Base-by-base conservation (phyloP, 106 monocot genomes). In the Apostasia ramifera region DNA sequence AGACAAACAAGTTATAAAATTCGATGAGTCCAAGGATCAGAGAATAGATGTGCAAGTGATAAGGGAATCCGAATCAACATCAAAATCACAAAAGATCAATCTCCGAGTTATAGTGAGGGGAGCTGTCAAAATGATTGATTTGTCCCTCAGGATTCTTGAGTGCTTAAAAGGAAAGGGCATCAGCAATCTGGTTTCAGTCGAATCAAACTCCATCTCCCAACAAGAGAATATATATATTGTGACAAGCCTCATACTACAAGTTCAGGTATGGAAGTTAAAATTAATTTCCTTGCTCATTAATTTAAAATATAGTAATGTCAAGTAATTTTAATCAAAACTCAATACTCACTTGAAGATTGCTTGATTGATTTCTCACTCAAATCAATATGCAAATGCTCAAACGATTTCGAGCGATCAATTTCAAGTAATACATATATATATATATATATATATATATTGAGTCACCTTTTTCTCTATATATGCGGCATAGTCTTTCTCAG, bases 131-230 rank as follows among this genome's bases (percentile, higher is more conserved):
- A 65, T 87, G 62, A 62, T 76, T 2, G 88, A 82, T 2, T 56
- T 91, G 61, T 46, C 76, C 12, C 77, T 91, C 9, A 64, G 50
- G 61, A 66, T 91, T 37, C 86, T 91, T 8, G 73, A 80, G 44
- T 82, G 79, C 66, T 58, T 95, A 68, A 81, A 84, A 47, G 37
- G 56, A 68, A 82, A 74, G 79, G 63, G 71, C 7, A 44, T 3
- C 2, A 37, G 79, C 47, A 70, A 38, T 51, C 47, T 95, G 66
- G 49, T 67, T 14, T 79, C 93, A 5, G 54, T 87, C 40, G 80
- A 86, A 59, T 82, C 80, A 0, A 66, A 63, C 70, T 80, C 79
- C 5, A 45, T 53, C 13, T 62, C 74, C 4, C 57, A 58, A 0
- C 78, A 73, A 26, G 12, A n/a, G 57, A 59, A 69, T 37, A 6